Conservation (phyloP, 1,139 yeast genomes). For the Geotrichum europaeum region DNA sequence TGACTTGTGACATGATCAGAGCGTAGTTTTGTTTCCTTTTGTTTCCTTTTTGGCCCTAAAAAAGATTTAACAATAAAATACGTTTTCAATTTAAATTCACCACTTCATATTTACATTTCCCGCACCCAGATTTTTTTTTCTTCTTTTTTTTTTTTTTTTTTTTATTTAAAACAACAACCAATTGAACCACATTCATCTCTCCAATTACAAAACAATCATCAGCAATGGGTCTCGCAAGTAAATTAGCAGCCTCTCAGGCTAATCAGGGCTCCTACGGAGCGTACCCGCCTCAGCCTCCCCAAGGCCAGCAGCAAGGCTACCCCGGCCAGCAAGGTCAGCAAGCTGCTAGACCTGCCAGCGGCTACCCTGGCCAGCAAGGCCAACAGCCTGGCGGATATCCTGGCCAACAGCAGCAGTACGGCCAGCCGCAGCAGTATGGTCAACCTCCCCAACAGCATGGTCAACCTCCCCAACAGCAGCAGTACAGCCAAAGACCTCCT, state of each 20-base stretch:
- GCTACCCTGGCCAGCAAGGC: conserved; percentile 11
- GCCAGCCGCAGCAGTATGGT: conserved; percentile 2
- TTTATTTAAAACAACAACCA: background rate
- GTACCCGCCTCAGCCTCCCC: conserved; percentile 17
- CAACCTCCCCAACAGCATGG: conserved; percentile 1
- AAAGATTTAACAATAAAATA: background rate
- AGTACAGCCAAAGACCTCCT: conserved; percentile 4
- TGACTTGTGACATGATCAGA: no score
- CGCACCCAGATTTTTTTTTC: background rate
- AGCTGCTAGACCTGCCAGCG: background rate
- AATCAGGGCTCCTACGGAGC: conserved; percentile 13
- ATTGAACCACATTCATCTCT: background rate
- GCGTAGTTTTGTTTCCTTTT: background rate
- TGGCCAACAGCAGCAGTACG: conserved; percentile 2
- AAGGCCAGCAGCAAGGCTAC: conserved; percentile 4
- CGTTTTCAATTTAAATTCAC: background rate
- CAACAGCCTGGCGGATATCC: background rate
- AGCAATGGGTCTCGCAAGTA: conserved; percentile 19
- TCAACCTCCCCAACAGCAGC: background rate
- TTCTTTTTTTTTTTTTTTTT: background rate
- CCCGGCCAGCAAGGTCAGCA: conserved; percentile 1
- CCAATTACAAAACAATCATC: background rate
- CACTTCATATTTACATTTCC: background rate
- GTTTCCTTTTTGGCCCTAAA: background rate
- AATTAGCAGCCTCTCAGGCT: conserved; percentile 17